These are phyloP conservation scores for Rhizopogon vinicolor DNA, from an alignment of 768 basidiomycete genomes.

Conservation along the genomic window DNA sequence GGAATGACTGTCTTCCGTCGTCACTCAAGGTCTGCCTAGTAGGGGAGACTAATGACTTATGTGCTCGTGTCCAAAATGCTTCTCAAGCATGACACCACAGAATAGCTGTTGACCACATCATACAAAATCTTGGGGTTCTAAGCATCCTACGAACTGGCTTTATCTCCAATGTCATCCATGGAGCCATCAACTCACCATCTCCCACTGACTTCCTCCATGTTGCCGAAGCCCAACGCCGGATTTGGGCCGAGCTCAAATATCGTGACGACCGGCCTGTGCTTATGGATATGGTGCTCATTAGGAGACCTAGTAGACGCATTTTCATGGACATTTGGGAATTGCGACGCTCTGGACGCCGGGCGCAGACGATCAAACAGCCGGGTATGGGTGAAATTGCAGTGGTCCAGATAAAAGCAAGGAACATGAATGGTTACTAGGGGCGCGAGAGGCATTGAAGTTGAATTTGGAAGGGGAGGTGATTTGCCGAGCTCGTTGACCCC, in stretches of 20 bases:
- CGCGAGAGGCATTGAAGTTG: slow-evolving; percentile 82
- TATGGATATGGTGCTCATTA: slow-evolving; percentile 72
- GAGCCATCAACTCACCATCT: slow-evolving; percentile 49
- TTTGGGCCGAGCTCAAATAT: slow-evolving; percentile 96
- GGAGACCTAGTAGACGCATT: slow-evolving; percentile 77
- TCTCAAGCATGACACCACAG: slow-evolving; percentile 79
- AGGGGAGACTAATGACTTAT: slow-evolving; percentile 53
- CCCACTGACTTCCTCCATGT: slow-evolving; percentile 59
- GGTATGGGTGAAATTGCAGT: slow-evolving; percentile 92
- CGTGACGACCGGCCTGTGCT: slow-evolving; percentile 86
- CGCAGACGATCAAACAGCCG: slow-evolving; percentile 75
- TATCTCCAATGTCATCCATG: too few relatives aligned
- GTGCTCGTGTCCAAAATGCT: slow-evolving; percentile 88
- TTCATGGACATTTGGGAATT: slow-evolving; percentile 74
- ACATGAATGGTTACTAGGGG: slow-evolving; percentile 79
- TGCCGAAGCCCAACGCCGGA: slow-evolving; percentile 63
- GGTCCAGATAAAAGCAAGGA: slow-evolving; percentile 67
- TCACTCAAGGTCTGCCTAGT: too few relatives aligned
- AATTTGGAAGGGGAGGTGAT: slow-evolving; percentile 82
- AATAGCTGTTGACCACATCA: slow-evolving; percentile 77
- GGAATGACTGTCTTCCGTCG: too few relatives aligned
- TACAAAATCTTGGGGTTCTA: slow-evolving; percentile 89
- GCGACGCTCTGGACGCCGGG: slow-evolving; percentile 70
- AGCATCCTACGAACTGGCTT: too few relatives aligned
- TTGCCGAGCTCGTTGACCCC: slow-evolving; percentile 60